Percentiles rank a stretch among this genome's conserved stretches.
These are phyloP conservation scores for Trematosphaeria pertusa DNA, from an alignment of 2,329 filamentous ascomycete genomes.

Conservation along the genomic window DNA sequence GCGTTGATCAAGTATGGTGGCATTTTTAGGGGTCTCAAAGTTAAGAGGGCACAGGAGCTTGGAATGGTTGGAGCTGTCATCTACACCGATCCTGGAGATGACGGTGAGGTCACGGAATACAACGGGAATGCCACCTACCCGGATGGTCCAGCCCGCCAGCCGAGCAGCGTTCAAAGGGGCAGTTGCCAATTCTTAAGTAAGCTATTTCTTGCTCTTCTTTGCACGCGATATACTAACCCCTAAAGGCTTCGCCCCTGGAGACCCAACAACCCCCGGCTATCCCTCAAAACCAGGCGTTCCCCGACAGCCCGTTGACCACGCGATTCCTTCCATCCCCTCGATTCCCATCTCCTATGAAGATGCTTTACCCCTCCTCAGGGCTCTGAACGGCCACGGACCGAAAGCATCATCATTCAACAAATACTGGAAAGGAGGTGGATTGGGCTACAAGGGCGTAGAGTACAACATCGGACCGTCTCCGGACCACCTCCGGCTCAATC, in stretches of 20 bases:
- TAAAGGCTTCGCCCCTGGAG: slow-evolving; percentile 66
- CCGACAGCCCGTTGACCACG: slow-evolving; percentile 71
- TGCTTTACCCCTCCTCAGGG: slow-evolving; percentile 84
- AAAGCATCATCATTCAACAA: slow-evolving; percentile 75
- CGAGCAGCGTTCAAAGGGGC: slow-evolving; percentile 87
- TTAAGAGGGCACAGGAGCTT: slow-evolving; percentile 89
- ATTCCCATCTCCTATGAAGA: slow-evolving; percentile 89
- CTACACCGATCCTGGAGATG: slow-evolving; percentile 89
- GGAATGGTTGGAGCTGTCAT: slow-evolving; percentile 87
- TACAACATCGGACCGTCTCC: slow-evolving; percentile 89
- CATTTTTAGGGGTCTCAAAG: slow-evolving; percentile 88
- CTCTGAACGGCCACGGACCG: slow-evolving; percentile 87
- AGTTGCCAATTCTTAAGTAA: slow-evolving; percentile 70
- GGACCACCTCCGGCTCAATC: slow-evolving; percentile 63
- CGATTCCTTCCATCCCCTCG: slow-evolving; percentile 86
- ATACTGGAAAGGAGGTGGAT: slow-evolving; percentile 74
- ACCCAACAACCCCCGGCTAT: slow-evolving; percentile 93
- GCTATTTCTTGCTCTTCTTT: slow-evolving; percentile 8
- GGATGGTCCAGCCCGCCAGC: slow-evolving; percentile 83
- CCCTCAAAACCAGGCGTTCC: slow-evolving; percentile 89
- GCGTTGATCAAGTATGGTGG: slow-evolving; percentile 84
- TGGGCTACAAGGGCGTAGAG: slow-evolving; percentile 79
- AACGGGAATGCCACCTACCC: slow-evolving; percentile 84
- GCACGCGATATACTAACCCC: slow-evolving; percentile 14
- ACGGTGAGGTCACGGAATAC: slow-evolving; percentile 79